Evolutionary conservation across 768 basidiomycete genomes (phyloP), one percentile per base, ranked within the genome.

Genomic region (Suillus placidus): DNA sequence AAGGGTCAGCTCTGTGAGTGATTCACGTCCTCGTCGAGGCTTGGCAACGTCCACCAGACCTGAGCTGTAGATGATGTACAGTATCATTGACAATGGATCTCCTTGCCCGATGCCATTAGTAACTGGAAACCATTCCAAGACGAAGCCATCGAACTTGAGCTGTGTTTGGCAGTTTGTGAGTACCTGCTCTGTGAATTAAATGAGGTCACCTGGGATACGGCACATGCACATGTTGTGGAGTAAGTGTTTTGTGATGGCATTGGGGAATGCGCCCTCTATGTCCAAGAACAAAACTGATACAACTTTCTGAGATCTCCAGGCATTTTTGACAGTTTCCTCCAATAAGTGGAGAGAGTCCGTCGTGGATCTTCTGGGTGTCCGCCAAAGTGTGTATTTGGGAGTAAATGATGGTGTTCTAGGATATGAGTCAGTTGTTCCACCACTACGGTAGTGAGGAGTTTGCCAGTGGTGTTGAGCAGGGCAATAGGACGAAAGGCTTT

Each of bases 401-500:
- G 72, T 1, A 82, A 66, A 0, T 73, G n/a, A 35, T 78, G 67
- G 5, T 66, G 38, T 66, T 84, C 79, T 0, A 71, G 63, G 1
- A 76, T 18, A 23, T 64, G 63, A 0, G 68, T 58, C 0, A 81
- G 26, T 20, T 74, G 67, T 6, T 74, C 71, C 2, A 77, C 70
- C 0, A 79, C 55, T 1, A 66, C 62, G 13, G 70, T 26, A 8
- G 70, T 68, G 0, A 77, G 74, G 0, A 78, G 23, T 49, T 82
- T 82, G 0, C 65, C 73, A 0, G 74, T 61, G 0, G 74, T 76
- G 49, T 78, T 66, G 2, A 81, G 69, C 0, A 83, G 77, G 0
- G 74, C 76, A 3, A 84, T 80, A 0, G 81, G 83, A 0, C 76
- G 64, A 58, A 77, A 79, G 1, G 80, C 75, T 37, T 76, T 78